Conservation (phyloP, 1,139 yeast species). For the Saccharomyces hybrid region DNA sequence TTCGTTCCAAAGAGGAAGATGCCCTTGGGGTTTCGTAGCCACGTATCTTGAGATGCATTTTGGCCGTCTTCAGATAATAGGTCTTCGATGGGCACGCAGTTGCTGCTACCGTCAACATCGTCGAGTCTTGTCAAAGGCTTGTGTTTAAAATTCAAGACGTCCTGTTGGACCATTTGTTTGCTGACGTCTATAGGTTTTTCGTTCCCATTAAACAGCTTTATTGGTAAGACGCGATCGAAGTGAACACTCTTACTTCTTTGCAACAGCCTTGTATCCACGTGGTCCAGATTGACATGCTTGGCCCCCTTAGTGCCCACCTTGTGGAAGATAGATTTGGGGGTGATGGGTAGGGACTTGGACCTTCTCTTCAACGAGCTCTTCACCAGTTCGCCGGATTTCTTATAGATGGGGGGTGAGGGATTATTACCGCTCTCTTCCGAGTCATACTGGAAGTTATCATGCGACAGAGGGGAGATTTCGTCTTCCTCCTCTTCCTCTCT, state of each 20-base stretch:
- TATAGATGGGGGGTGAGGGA: conserved; percentile 23
- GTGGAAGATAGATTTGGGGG: conserved; percentile 14
- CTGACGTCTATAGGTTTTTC: conserved; percentile 24
- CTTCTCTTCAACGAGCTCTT: conserved; percentile 24
- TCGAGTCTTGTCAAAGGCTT: conserved; percentile 10
- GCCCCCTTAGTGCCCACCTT: neutral
- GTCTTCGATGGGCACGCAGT: neutral
- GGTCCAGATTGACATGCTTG: neutral
- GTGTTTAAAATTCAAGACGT: conserved; percentile 15
- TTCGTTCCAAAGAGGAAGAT: neutral
- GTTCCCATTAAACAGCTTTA: conserved; percentile 23
- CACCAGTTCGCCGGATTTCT: conserved; percentile 28
- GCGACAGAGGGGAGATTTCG: neutral
- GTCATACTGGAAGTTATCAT: neutral
- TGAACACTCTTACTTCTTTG: conserved; percentile 28
- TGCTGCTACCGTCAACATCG: neutral
- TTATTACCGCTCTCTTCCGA: conserved; percentile 1
- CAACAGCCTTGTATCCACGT: conserved; percentile 1
- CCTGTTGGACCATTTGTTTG: conserved; percentile 6
- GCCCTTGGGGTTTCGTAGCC: neutral
- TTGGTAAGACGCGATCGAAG: conserved; percentile 25
- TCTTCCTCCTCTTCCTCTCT: neutral
- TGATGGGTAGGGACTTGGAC: conserved; percentile 26
- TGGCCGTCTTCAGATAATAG: neutral
- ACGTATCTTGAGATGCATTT: neutral